Conservation (phyloP, 164 flowering plant genomes). For the Aristolochia contorta region DNA sequence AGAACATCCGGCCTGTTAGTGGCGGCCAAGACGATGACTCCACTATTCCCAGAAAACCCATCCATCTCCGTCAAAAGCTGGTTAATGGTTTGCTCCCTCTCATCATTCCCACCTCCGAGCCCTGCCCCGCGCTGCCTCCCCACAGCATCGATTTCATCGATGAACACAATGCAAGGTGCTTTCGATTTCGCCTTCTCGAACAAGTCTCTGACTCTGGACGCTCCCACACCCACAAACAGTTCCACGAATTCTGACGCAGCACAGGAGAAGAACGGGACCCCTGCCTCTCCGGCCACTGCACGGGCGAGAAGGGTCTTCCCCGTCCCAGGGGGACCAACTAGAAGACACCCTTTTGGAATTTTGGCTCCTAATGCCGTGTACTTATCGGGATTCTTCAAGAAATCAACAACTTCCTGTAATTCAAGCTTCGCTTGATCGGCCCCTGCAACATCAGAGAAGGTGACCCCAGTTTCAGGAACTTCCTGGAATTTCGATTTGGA, state of each 20-base stretch:
- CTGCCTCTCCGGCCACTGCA: conserved; percentile 94
- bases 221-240: conserved; percentile 94
- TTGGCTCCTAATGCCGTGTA: conserved; percentile 90
- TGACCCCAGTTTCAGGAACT: conserved; percentile 86
- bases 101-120: conserved; percentile 94
- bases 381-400: conserved; percentile 90
- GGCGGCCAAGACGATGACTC: conserved; percentile 89
- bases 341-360: conserved; percentile 90
- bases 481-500: conserved; percentile 94
- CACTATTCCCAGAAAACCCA: conserved; percentile 84
- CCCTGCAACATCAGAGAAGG: conserved; percentile 88
- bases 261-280: conserved; percentile 84
- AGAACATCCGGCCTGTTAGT: conserved; percentile 95
- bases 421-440: conserved; percentile 95
- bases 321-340: conserved; percentile 95
- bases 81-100: conserved; percentile 93
- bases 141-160: conserved; percentile 98
- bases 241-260: conserved; percentile 96
- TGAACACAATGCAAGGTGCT: conserved; percentile 93
- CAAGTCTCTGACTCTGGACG: conserved; percentile 90
- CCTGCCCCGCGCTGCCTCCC: conserved; percentile 99
- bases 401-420: conserved; percentile 88
- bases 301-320: conserved; percentile 92
- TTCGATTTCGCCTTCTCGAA: conserved; percentile 92
- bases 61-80: conserved; percentile 97